These are phyloP conservation scores for Jaapia argillacea DNA, from an alignment of 768 basidiomycete genomes.

Conservation along the genomic window DNA sequence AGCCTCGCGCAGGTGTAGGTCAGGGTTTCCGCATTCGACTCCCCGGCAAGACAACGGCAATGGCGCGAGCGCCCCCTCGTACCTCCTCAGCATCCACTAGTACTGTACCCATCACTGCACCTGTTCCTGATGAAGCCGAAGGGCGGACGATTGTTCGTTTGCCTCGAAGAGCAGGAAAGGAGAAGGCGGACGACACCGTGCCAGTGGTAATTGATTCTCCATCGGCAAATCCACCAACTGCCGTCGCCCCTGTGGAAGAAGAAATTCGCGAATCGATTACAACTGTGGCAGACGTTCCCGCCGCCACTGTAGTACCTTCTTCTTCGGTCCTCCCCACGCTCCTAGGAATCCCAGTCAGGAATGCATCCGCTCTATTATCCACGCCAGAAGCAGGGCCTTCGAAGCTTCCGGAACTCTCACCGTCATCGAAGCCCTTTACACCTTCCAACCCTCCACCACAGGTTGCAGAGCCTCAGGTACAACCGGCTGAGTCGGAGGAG, in stretches of 20 bases:
- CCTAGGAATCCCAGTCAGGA: too few species aligned
- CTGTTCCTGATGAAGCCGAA: constrained; percentile 31
- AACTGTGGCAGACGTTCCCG: background rate
- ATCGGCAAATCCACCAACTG: constrained; percentile 1
- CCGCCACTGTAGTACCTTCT: background rate
- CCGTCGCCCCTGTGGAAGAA: constrained; percentile 4
- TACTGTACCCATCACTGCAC: constrained; percentile 12
- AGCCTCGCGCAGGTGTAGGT: constrained; percentile 46
- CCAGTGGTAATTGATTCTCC: background rate
- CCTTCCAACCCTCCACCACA: background rate
- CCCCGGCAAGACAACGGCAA: constrained; percentile 34
- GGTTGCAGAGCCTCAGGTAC: background rate
- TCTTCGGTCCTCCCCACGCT: too few species aligned
- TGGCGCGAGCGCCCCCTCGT: constrained; percentile 32
- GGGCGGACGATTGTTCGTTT: constrained; percentile 44
- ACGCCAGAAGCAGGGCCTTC: background rate
- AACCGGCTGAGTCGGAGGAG: background rate
- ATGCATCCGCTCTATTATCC: background rate
- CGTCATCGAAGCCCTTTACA: background rate
- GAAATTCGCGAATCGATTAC: constrained; percentile 15
- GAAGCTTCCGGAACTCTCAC: background rate
- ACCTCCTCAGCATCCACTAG: constrained; percentile 1
- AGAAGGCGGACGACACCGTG: constrained; percentile 17
- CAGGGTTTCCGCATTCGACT: constrained; percentile 53
- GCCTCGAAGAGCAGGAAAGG: constrained; percentile 32